Percentiles rank a stretch among this genome's conserved stretches.
phyloP scores from a whole-genome alignment of 805 yeast genomes.

The Candida sonorensis region DNA sequence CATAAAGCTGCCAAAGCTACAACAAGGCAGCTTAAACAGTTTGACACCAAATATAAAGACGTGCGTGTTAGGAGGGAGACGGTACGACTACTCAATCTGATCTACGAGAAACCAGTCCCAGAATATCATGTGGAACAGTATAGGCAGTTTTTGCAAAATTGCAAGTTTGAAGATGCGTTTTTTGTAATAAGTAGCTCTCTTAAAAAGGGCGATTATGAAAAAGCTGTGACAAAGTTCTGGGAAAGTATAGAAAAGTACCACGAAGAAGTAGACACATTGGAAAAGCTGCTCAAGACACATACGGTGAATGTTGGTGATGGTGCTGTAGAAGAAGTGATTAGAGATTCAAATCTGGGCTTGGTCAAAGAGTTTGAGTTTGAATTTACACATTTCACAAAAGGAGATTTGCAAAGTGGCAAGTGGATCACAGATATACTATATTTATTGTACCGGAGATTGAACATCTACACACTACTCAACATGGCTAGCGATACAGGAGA shows the following conservation, averaged over 20 bases:
- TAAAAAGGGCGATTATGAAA: constrained; percentile 15
- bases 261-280: neutral
- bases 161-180: constrained; percentile 4
- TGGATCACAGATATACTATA: neutral
- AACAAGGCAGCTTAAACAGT: too few species aligned
- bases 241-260: constrained; percentile 2
- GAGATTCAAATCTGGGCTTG: neutral
- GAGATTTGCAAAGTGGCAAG: neutral
- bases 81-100: constrained; percentile 4
- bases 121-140: constrained; percentile 5
- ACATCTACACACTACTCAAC: neutral
- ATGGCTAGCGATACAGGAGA: neutral
- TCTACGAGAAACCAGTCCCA: constrained; percentile 8
- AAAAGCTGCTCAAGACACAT: too few species aligned
- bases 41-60: too few species aligned
- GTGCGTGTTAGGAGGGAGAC: neutral
- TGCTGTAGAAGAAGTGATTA: neutral
- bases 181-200: constrained; percentile 16
- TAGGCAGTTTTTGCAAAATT: constrained; percentile 7
- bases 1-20: too few species aligned
- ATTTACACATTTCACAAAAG: neutral
- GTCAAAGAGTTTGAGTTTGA: neutral
- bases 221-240: constrained; percentile 17
- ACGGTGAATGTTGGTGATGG: too few species aligned
- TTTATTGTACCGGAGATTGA: neutral